phyloP scores from a whole-genome alignment of 768 basidiomycete genomes.

The Rhodotorula babjevae region DNA sequence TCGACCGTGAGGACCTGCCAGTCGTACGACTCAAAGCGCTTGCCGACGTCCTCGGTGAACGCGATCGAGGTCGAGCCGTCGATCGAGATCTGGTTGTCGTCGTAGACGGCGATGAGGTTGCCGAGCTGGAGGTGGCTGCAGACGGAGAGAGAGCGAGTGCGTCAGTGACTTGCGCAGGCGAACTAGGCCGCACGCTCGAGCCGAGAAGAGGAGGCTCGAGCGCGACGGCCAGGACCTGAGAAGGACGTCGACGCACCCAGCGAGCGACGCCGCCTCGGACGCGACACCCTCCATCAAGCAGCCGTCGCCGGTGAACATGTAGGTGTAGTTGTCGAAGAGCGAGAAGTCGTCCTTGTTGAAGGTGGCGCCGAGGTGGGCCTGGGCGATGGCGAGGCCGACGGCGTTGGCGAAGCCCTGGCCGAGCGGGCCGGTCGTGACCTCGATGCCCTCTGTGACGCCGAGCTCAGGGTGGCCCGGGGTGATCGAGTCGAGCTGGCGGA shows the following conservation, averaged over 20 bases:
- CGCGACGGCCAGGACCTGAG: background rate
- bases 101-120: constrained; percentile 88
- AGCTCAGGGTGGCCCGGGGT: constrained; percentile 91
- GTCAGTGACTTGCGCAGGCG: background rate
- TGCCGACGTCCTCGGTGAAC: constrained; percentile 88
- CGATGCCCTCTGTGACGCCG: constrained; percentile 62
- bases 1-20: constrained; percentile 74
- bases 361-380: constrained; percentile 80
- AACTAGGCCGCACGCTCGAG: too few relatives aligned
- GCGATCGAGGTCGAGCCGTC: constrained; percentile 87
- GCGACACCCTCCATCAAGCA: constrained; percentile 96
- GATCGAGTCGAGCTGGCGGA: constrained; percentile 83
- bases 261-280: constrained; percentile 84
- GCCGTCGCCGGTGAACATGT: constrained; percentile 89
- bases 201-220: background rate
- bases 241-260: constrained; percentile 53
- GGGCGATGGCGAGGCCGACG: constrained; percentile 87
- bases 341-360: constrained; percentile 83
- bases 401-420: constrained; percentile 85
- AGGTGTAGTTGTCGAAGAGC: constrained; percentile 49
- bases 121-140: constrained; percentile 74
- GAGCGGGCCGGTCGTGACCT: constrained; percentile 89
- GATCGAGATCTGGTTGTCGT: constrained; percentile 96
- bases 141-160: background rate
- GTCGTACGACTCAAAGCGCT: constrained; percentile 82